These are phyloP conservation scores for Penicillium steckii DNA, from an alignment of 495 filamentous ascomycete genomes.

Conservation along the genomic window DNA sequence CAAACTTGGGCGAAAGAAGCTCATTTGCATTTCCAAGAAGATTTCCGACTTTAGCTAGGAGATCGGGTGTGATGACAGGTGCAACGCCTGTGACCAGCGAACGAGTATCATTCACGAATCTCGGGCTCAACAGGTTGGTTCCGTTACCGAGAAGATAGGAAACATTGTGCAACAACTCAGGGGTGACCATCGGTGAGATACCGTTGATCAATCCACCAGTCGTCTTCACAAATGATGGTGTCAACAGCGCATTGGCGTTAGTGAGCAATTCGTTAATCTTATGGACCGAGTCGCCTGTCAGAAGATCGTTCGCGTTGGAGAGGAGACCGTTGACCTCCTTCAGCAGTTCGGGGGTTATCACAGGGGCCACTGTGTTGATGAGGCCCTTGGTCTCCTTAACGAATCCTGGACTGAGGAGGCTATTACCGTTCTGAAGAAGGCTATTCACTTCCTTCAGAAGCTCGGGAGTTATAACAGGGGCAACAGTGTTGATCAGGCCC, in stretches of 20 bases:
- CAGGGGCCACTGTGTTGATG: constrained; percentile 31
- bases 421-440: constrained; percentile 28
- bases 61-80: constrained; percentile 37
- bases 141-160: constrained; percentile 38
- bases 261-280: constrained; percentile 36
- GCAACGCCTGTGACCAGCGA: constrained; percentile 28
- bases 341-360: constrained; percentile 37
- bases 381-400: constrained; percentile 42
- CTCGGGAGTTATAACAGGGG: constrained; percentile 1
- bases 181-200: constrained; percentile 32
- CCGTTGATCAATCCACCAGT: constrained; percentile 28
- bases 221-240: constrained; percentile 21
- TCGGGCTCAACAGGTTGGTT: constrained; percentile 36
- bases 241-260: constrained; percentile 35
- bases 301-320: constrained; percentile 39
- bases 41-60: constrained; percentile 29
- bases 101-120: constrained; percentile 47
- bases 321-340: constrained; percentile 40
- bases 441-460: constrained; percentile 22
- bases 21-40: constrained; percentile 38
- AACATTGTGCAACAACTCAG: constrained; percentile 32
- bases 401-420: constrained; percentile 34
- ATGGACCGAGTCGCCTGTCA: constrained; percentile 35
- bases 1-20: constrained; percentile 41
- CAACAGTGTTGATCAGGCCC: constrained; percentile 2